Conservation (phyloP, 2,329 filamentous ascomycete species). For the Cercospora citrullina region DNA sequence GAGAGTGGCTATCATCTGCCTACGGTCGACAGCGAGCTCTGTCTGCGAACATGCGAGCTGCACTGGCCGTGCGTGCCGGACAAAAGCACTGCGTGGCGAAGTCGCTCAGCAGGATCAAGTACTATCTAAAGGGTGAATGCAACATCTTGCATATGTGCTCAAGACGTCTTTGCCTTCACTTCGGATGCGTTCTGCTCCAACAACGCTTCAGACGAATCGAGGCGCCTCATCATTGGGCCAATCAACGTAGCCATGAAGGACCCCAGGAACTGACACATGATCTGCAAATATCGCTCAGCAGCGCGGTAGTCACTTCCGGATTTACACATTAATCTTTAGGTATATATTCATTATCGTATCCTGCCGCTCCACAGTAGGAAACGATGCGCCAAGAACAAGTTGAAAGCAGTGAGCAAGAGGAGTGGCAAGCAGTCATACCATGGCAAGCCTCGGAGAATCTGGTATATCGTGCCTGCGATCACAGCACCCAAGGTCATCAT, state of each 20-base stretch:
- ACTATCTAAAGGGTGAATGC: neutral
- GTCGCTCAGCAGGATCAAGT: neutral
- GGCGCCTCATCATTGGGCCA: no score
- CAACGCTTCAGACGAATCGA: neutral
- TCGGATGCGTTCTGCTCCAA: neutral
- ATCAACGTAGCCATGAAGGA: neutral
- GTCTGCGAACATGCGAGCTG: no score
- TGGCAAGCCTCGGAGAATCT: slow-evolving; percentile 39
- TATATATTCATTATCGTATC: slow-evolving; percentile 13
- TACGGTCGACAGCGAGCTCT: no score
- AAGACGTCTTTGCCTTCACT: neutral
- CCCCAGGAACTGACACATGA: neutral
- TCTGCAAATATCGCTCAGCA: neutral
- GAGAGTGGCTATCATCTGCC: no score
- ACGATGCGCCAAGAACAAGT: slow-evolving; percentile 44
- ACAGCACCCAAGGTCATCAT: slow-evolving; percentile 39
- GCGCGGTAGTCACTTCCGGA: neutral
- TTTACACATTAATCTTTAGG: slow-evolving; percentile 1
- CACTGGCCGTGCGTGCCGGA: no score
- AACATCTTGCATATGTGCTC: neutral
- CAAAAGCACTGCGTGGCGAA: no score
- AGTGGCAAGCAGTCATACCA: slow-evolving; percentile 47
- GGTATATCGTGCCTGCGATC: slow-evolving; percentile 41
- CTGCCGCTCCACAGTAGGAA: slow-evolving; percentile 40
- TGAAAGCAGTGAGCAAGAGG: slow-evolving; percentile 44